These are phyloP conservation scores for Floccularia luteovirens DNA, from an alignment of 768 basidiomycete species.

Conservation along the genomic window DNA sequence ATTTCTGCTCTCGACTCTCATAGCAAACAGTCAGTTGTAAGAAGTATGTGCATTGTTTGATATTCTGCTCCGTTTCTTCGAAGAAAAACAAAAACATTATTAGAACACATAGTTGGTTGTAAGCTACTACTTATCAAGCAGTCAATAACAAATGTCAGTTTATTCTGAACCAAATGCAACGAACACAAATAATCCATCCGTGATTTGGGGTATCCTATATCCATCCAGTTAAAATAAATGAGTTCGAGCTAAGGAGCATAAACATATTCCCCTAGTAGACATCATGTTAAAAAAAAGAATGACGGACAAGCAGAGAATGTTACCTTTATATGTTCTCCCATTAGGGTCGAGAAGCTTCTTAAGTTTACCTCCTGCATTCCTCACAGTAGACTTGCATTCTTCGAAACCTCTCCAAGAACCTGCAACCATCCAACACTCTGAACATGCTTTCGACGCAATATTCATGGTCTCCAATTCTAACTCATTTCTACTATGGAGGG, in stretches of 20 bases:
- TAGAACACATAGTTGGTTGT: too few species aligned
- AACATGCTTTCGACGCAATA: conserved; percentile 62
- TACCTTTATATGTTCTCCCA: conserved; percentile 40
- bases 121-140: too few species aligned
- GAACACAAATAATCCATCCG: too few species aligned
- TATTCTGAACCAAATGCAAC: too few species aligned
- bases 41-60: too few species aligned
- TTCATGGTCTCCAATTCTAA: conserved; percentile 74
- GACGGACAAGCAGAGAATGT: neutral
- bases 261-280: conserved; percentile 23
- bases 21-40: too few species aligned
- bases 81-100: too few species aligned
- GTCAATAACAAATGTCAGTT: too few species aligned
- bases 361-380: conserved; percentile 52
- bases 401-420: conserved; percentile 64
- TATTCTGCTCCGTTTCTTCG: too few species aligned
- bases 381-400: conserved; percentile 55
- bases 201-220: too few species aligned
- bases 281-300: conserved; percentile 5
- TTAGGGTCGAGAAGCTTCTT: conserved; percentile 51
- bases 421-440: conserved; percentile 75
- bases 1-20: too few species aligned
- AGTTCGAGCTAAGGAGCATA: conserved; percentile 30
- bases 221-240: too few species aligned
- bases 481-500: conserved; percentile 58